Evolutionary conservation across 2,329 filamentous ascomycete genomes (phyloP).

Genomic region (Fusarium falciforme): DNA sequence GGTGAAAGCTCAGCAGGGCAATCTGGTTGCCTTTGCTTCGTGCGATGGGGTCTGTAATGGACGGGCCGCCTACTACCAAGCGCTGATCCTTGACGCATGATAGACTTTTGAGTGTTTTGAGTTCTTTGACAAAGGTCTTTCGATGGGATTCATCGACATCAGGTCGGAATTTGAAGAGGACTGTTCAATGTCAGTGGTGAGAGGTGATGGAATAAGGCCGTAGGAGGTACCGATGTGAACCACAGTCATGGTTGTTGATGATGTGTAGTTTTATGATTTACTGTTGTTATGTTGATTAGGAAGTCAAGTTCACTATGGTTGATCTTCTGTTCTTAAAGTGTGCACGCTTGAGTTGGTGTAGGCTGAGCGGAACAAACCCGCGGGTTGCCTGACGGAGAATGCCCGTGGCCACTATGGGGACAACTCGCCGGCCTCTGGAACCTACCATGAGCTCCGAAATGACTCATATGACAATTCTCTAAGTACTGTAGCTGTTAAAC

Average conservation of each 20-base stretch:
- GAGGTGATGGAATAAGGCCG: too few relatives aligned
- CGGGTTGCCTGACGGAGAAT: not conserved
- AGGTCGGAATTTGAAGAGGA: constrained; percentile 61
- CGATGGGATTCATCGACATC: constrained; percentile 56
- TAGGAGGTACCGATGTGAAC: constrained; percentile 48
- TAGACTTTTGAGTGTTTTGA: constrained; percentile 61
- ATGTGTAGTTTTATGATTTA: not conserved
- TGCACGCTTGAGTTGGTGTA: not conserved
- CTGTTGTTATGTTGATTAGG: not conserved
- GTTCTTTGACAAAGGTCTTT: constrained; percentile 57
- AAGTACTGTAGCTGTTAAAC: not conserved
- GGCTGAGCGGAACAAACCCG: not conserved
- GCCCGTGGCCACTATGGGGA: not conserved
- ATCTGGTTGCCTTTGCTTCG: constrained; percentile 65
- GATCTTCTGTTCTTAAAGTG: not conserved
- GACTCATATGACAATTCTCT: not conserved
- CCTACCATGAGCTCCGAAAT: not conserved
- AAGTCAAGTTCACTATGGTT: not conserved
- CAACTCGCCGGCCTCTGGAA: too few relatives aligned
- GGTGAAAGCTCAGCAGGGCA: constrained; percentile 63
- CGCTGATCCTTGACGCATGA: constrained; percentile 60
- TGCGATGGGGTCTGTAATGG: constrained; percentile 62
- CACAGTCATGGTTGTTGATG: constrained; percentile 44
- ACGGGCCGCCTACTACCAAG: constrained; percentile 64
- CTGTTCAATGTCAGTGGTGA: constrained; percentile 41